Conservation (phyloP, 768 basidiomycete species). For the Suillus alpinus region DNA sequence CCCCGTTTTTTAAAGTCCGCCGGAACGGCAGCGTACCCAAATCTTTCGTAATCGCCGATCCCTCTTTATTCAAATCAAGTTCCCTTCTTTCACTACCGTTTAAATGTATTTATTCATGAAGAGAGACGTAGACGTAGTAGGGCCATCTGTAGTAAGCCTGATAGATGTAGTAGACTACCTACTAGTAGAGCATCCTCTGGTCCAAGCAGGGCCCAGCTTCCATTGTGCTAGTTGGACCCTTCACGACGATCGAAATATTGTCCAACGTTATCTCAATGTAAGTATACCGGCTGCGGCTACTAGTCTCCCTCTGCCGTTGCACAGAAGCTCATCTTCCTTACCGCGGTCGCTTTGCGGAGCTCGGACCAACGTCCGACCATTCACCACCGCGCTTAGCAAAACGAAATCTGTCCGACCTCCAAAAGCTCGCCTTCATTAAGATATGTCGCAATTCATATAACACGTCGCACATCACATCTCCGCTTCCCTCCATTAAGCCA, state of each 20-base stretch:
- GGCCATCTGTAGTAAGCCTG: no score
- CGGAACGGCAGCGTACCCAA: conserved; percentile 1
- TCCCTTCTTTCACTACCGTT: neutral
- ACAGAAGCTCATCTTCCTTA: neutral
- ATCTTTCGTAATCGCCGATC: conserved; percentile 27
- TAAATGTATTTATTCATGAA: neutral
- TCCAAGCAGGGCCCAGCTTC: neutral
- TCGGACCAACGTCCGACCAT: neutral
- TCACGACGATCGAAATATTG: neutral
- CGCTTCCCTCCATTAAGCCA: neutral
- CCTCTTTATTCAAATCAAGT: neutral
- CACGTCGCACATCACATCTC: neutral
- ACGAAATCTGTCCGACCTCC: neutral
- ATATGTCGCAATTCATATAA: neutral
- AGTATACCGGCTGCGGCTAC: neutral
- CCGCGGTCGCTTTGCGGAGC: neutral
- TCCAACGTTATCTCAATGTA: neutral
- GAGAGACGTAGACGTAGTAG: no score
- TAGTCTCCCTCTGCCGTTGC: neutral
- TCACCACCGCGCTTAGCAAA: neutral
- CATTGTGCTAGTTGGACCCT: neutral
- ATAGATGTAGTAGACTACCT: no score
- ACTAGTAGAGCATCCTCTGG: no score
- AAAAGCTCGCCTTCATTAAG: conserved; percentile 1
- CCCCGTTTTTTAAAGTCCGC: conserved; percentile 36